Conservation (phyloP, 768 basidiomycete species). For the Hericium coralloides region DNA sequence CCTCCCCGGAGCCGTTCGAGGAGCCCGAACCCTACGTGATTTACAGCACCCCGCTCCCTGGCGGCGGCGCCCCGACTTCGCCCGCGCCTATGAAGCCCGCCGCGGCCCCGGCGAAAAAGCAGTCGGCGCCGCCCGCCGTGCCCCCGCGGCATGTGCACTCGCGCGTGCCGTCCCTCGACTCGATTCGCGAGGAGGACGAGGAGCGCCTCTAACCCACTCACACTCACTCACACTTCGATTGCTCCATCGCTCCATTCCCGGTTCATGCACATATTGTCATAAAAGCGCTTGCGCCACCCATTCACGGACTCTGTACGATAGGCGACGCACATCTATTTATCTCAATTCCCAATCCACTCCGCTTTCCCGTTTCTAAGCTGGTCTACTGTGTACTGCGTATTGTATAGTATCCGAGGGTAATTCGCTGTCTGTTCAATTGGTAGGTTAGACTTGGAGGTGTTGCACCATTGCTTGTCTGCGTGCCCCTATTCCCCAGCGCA, state of each 20-base stretch:
- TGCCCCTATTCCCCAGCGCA: too few species aligned
- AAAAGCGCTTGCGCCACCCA: not conserved
- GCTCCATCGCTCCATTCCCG: not conserved
- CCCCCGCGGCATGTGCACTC: constrained; percentile 11
- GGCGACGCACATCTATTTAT: too few species aligned
- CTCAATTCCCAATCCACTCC: too few species aligned
- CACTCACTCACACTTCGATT: not conserved
- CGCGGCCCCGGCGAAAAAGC: not conserved
- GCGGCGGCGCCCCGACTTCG: not conserved
- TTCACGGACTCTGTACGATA: too few species aligned
- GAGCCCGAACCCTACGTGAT: constrained; percentile 15
- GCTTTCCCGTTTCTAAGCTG: too few species aligned
- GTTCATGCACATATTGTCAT: not conserved
- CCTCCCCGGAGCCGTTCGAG: not conserved
- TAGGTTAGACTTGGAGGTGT: too few species aligned
- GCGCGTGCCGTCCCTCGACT: constrained; percentile 11
- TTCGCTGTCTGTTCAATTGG: too few species aligned
- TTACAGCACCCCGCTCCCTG: constrained; percentile 13
- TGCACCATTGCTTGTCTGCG: too few species aligned
- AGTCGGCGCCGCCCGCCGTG: constrained; percentile 1
- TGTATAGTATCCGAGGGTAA: too few species aligned
- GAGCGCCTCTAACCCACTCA: not conserved
- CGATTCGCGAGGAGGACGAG: constrained; percentile 15
- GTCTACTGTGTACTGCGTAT: too few species aligned
- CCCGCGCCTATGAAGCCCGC: not conserved